These are phyloP conservation scores for Ustilago crameri DNA, from an alignment of 1,284 basidiomycete species.

Conservation along the genomic window DNA sequence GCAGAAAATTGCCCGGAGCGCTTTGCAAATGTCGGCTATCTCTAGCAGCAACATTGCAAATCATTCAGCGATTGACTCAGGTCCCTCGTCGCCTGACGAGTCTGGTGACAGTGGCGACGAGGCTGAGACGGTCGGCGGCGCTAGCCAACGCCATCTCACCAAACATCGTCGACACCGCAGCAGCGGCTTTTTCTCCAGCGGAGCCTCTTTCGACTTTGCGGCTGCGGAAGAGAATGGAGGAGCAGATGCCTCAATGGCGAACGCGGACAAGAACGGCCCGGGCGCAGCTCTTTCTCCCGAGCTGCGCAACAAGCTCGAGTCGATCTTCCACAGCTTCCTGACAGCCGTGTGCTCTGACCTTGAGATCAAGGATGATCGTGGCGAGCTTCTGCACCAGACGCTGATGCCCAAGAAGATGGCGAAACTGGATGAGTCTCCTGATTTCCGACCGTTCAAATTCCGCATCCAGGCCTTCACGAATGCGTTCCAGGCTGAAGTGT, in stretches of 20 bases:
- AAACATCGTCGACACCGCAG: slow-evolving; percentile 49
- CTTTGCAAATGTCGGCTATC: slow-evolving; percentile 49
- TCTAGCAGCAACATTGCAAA: slow-evolving; percentile 25
- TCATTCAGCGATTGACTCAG: slow-evolving; percentile 45
- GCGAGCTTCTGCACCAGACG: slow-evolving; percentile 96
- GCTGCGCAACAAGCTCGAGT: slow-evolving; percentile 83
- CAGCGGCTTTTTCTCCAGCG: slow-evolving; percentile 53
- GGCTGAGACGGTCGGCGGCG: slow-evolving; percentile 13
- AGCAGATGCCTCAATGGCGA: slow-evolving; percentile 21
- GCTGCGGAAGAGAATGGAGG: slow-evolving; percentile 23
- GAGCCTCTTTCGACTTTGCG: slow-evolving; percentile 44
- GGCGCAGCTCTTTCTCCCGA: slow-evolving; percentile 70
- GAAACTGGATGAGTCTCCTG: slow-evolving; percentile 78
- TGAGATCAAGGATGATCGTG: slow-evolving; percentile 90
- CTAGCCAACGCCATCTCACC: slow-evolving; percentile 20
- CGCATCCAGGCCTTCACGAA: slow-evolving; percentile 98
- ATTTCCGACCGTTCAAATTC: slow-evolving; percentile 99
- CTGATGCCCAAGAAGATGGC: slow-evolving; percentile 80
- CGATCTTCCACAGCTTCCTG: slow-evolving; percentile 89
- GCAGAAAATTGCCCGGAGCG: slow-evolving; percentile 33
- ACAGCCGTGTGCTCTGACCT: slow-evolving; percentile 90
- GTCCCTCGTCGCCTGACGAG: slow-evolving; percentile 47
- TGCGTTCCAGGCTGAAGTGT: slow-evolving; percentile 89
- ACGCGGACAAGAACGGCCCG: slow-evolving; percentile 28
- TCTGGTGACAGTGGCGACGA: slow-evolving; percentile 49